phyloP scores from a whole-genome alignment of 2,329 filamentous ascomycete species.

The Cordyceps militaris region DNA sequence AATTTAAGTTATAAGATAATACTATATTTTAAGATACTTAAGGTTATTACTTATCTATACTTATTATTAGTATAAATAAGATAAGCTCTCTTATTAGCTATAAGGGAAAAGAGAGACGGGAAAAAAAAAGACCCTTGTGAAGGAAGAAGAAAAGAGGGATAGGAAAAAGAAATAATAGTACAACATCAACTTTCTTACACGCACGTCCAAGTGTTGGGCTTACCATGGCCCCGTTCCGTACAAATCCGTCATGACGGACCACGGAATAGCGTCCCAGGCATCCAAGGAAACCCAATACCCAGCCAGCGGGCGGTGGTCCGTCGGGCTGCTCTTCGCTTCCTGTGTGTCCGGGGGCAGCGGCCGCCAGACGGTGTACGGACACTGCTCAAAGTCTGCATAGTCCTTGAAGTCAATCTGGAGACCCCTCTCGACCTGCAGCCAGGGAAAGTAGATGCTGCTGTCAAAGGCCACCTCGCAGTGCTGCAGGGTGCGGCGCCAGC shows the following conservation, averaged over 20 bases:
- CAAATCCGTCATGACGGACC: conserved; percentile 4
- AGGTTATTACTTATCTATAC: too few species aligned
- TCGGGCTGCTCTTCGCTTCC: too few species aligned
- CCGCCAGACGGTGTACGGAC: conserved; percentile 2
- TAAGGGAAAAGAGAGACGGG: too few species aligned
- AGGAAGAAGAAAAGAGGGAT: too few species aligned
- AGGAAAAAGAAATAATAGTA: too few species aligned
- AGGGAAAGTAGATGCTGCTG: conserved; percentile 12
- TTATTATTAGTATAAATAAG: too few species aligned
- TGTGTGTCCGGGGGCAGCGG: neutral
- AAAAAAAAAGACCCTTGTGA: too few species aligned
- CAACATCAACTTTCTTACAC: too few species aligned
- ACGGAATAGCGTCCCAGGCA: conserved; percentile 9
- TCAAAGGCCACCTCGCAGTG: conserved; percentile 1
- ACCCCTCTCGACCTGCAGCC: conserved; percentile 1
- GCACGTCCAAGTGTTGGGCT: neutral
- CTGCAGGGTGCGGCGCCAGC: neutral
- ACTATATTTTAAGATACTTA: too few species aligned
- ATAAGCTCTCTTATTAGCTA: too few species aligned
- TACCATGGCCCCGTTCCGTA: conserved; percentile 6
- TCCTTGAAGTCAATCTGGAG: conserved; percentile 3
- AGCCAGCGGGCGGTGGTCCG: neutral
- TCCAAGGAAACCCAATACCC: conserved; percentile 5
- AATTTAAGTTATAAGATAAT: too few species aligned
- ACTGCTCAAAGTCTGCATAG: conserved; percentile 8